These are phyloP conservation scores for Lepiota brunneoincarnata DNA, from an alignment of 768 basidiomycete species.

Conservation along the genomic window DNA sequence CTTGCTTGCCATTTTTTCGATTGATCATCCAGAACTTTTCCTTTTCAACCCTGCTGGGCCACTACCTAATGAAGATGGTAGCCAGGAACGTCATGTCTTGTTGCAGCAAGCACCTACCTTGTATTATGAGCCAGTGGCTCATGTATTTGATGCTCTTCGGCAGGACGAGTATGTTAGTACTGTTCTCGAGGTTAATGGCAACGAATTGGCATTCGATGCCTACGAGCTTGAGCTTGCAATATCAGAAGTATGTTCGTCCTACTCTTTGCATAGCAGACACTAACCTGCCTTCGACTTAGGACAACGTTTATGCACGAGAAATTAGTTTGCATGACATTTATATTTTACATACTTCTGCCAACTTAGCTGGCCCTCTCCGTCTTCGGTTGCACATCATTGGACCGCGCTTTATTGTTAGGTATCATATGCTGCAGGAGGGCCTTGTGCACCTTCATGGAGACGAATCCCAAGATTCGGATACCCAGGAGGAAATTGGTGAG, in stretches of 20 bases:
- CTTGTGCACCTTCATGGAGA: conserved; percentile 29
- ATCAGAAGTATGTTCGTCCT: conserved; percentile 52
- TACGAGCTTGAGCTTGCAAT: conserved; percentile 62
- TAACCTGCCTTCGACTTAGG: conserved; percentile 34
- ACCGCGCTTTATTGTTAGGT: conserved; percentile 68
- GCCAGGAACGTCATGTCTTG: conserved; percentile 36
- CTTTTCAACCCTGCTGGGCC: conserved; percentile 52
- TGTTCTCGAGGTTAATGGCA: conserved; percentile 46
- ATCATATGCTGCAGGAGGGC: conserved; percentile 60
- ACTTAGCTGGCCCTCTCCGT: conserved; percentile 60
- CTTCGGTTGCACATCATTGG: conserved; percentile 44
- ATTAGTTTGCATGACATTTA: conserved; percentile 72
- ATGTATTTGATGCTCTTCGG: conserved; percentile 70
- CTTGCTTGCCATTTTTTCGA: conserved; percentile 42
- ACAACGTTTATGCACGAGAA: conserved; percentile 67
- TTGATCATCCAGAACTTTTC: conserved; percentile 37
- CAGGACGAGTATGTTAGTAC: conserved; percentile 52
- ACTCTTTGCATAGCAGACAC: not conserved
- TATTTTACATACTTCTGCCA: conserved; percentile 64
- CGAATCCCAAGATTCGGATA: not conserved
- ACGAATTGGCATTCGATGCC: conserved; percentile 70
- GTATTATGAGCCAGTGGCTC: conserved; percentile 73
- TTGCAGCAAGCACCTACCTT: conserved; percentile 64
- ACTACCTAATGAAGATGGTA: conserved; percentile 9
- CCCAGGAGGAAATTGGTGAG: conserved; percentile 11